phyloP scores from a whole-genome alignment of 768 basidiomycete genomes.

The Suillus luteus region DNA sequence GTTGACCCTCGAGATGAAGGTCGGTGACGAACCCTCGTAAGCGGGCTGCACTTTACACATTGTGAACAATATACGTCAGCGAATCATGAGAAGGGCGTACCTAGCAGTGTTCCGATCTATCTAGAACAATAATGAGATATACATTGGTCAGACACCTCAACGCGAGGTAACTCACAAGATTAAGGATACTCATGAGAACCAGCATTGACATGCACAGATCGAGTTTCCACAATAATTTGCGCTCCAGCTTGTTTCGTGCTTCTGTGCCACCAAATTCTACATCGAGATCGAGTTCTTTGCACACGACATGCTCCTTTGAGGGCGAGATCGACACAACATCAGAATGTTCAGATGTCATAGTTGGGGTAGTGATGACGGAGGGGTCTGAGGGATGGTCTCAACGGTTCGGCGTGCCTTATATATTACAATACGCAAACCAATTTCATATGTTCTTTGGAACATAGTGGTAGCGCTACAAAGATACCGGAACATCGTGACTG shows the following conservation, averaged over 20 bases:
- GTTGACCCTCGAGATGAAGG: slow-evolving; percentile 54
- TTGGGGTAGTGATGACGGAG: slow-evolving; percentile 2
- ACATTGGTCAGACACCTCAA: neutral
- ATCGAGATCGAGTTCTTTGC: slow-evolving; percentile 27
- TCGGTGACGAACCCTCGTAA: slow-evolving; percentile 59
- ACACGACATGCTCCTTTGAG: slow-evolving; percentile 5
- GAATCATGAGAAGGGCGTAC: slow-evolving; percentile 35
- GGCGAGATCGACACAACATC: slow-evolving; percentile 6
- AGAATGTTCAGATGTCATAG: slow-evolving; percentile 14
- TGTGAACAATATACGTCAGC: too few species aligned
- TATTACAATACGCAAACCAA: too few species aligned
- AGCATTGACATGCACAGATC: slow-evolving; percentile 58
- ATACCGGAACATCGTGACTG: too few species aligned
- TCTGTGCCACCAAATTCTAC: slow-evolving; percentile 51
- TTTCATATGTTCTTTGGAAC: too few species aligned
- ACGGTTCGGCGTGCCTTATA: too few species aligned
- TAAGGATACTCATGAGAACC: slow-evolving; percentile 41
- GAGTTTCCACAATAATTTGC: slow-evolving; percentile 53
- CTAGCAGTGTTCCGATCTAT: slow-evolving; percentile 72
- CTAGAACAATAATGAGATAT: slow-evolving; percentile 28
- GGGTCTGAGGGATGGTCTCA: too few species aligned
- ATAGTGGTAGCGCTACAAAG: too few species aligned
- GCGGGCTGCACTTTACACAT: too few species aligned
- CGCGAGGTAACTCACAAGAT: slow-evolving; percentile 29
- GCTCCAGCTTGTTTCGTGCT: slow-evolving; percentile 49